phyloP scores from a whole-genome alignment of 805 yeast species.

The Cyberlindnera meyerae region DNA sequence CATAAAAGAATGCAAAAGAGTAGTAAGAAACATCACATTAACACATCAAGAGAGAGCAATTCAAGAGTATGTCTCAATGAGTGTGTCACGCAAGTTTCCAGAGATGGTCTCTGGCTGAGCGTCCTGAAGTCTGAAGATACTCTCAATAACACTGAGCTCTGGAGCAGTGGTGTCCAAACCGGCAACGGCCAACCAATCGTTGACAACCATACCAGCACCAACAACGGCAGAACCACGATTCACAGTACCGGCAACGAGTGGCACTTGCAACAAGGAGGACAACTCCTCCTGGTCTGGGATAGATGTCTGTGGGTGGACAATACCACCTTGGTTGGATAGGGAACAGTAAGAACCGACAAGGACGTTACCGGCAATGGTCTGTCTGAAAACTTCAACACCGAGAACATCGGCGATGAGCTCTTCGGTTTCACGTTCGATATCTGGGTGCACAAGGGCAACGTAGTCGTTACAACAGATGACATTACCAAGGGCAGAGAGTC shows the following conservation, averaged over 20 bases:
- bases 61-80: slow-evolving; percentile 84
- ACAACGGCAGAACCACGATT: slow-evolving; percentile 97
- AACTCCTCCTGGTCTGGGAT: slow-evolving; percentile 98
- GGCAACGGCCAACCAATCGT: slow-evolving; percentile 96
- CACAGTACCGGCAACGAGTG: slow-evolving; percentile 97
- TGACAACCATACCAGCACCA: slow-evolving; percentile 98
- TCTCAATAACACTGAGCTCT: slow-evolving; percentile 92
- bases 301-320: slow-evolving; percentile 96
- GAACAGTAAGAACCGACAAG: slow-evolving; percentile 96
- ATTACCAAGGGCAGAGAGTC: slow-evolving; percentile 94
- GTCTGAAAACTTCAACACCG: slow-evolving; percentile 98
- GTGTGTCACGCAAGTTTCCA: slow-evolving; percentile 83
- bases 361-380: slow-evolving; percentile 97
- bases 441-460: slow-evolving; percentile 98
- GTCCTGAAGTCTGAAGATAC: slow-evolving; percentile 90
- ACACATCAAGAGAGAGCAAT: slow-evolving; percentile 1
- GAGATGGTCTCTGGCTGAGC: slow-evolving; percentile 84
- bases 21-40: slow-evolving; percentile 7
- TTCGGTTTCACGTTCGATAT: slow-evolving; percentile 98
- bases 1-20: slow-evolving; percentile 2
- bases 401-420: slow-evolving; percentile 96
- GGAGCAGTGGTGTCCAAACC: slow-evolving; percentile 99
- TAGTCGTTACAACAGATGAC: slow-evolving; percentile 98
- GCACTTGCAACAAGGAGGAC: slow-evolving; percentile 91
- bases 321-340: slow-evolving; percentile 94